phyloP scores from a whole-genome alignment of 176 grass and related monocot genomes.

The Ananas comosus region DNA sequence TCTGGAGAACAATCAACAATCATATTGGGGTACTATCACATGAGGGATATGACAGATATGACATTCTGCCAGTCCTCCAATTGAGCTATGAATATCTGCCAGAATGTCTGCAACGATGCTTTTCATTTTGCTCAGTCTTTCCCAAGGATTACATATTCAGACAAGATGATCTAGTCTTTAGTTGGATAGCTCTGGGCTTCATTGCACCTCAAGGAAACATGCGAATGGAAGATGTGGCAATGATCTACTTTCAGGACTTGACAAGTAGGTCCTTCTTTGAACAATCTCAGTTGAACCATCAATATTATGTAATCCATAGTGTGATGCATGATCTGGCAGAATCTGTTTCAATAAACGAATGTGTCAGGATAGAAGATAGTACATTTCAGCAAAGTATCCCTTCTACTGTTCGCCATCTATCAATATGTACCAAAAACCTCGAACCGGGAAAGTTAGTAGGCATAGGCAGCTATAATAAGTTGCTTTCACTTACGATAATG shows the following conservation, averaged over 20 bases:
- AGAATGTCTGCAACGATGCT: constrained; percentile 21
- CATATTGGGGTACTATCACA: constrained; percentile 18
- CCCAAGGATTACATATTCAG: constrained; percentile 22
- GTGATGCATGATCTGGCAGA: constrained; percentile 32
- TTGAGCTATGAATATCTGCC: constrained; percentile 36
- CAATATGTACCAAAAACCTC: background rate
- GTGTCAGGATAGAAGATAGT: constrained; percentile 10
- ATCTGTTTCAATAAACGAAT: constrained; percentile 21
- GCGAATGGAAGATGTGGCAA: constrained; percentile 11
- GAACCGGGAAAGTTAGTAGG: background rate
- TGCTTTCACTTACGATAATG: background rate
- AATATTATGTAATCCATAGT: constrained; percentile 26
- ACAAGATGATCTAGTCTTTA: background rate
- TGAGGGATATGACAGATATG: constrained; percentile 5
- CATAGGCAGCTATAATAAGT: background rate
- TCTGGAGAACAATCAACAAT: constrained; percentile 17
- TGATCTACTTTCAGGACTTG: constrained; percentile 26
- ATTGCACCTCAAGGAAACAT: constrained; percentile 5
- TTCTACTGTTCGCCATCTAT: constrained; percentile 14
- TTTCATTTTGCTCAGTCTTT: constrained; percentile 31
- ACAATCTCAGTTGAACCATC: background rate
- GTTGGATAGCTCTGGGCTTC: constrained; percentile 18
- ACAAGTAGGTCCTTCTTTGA: constrained; percentile 21
- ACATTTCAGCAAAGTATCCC: background rate
- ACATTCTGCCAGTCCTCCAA: constrained; percentile 28